Base-by-base conservation (phyloP, 2,329 filamentous ascomycete species). In the Colletotrichum ledebouriae region DNA sequence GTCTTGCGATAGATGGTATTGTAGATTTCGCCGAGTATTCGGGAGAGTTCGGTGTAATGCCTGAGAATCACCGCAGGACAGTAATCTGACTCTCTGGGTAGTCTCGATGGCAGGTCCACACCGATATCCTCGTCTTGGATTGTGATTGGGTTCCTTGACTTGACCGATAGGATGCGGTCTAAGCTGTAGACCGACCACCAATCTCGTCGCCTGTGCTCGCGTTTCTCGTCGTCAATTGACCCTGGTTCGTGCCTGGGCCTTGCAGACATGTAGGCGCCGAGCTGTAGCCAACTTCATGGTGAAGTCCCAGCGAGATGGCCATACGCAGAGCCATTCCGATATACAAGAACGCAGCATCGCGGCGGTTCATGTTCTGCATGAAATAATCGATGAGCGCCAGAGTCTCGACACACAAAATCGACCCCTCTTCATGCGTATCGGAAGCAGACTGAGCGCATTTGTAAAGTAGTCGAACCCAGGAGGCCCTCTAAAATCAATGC, bases 381-480 rank as follows among this genome's bases (percentile, higher is more conserved):
- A 86, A 88, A 71, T 87, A 87, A 13, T 84, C 85, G 1, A 86
- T 81, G 53, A 87, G 80, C 9, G 84, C 83, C 7, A 88, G 75
- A 1, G 86, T 84, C 72, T 87, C 85, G 2, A 87, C 84, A 47
- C 85, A 86, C 17, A 85, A 76, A 2, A 87, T 80, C 0, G 84
- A 87, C 0, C 84, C 84, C 58, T 86, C 82, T 70, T 87, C 86
- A 62, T 88, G 84, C 2, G 86, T 80, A 53, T 87, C 85, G 86
- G 86, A 20, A 88, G 76, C 4, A 87, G 80, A 29, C 82, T 80
- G 29, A 87, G 70, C 0, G 85, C 84, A 59, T 83, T 79, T 20
- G 82, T 81, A 73, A 88, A 88, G 69, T 85, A 88, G 13, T 82
- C 80, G 72, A 87, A 87, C 0, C 86, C 86, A 0, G 86, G 86